These are phyloP conservation scores for Termitomyces sp. DNA, from an alignment of 768 basidiomycete species.

Conservation along the genomic window DNA sequence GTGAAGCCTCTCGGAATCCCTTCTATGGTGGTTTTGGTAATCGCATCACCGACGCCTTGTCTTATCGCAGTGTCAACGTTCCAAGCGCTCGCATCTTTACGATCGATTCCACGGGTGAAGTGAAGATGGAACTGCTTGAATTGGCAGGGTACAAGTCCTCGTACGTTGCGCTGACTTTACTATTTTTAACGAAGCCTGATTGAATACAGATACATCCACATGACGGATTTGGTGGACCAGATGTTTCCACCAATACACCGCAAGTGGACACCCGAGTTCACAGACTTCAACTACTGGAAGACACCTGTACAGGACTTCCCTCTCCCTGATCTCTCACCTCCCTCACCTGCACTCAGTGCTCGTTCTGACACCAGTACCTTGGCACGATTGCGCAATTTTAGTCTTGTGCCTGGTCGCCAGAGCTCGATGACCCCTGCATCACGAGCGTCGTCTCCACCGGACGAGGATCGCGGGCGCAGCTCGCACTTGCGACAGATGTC, in stretches of 20 bases:
- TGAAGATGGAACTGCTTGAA: conserved; percentile 96
- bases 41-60: conserved; percentile 94
- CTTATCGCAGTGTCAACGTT: conserved; percentile 94
- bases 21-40: conserved; percentile 99
- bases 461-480: conserved; percentile 22
- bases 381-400: conserved; percentile 72
- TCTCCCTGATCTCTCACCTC: conserved; percentile 76
- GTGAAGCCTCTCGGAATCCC: conserved; percentile 60
- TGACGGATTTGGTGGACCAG: conserved; percentile 99
- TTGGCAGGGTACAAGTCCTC: conserved; percentile 96
- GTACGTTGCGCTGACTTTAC: conserved; percentile 27
- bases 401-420: conserved; percentile 53
- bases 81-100: conserved; percentile 95
- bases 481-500: conserved; percentile 64
- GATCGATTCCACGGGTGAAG: conserved; percentile 90
- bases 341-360: conserved; percentile 91
- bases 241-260: conserved; percentile 97
- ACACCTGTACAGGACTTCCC: conserved; percentile 69
- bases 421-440: conserved; percentile 9
- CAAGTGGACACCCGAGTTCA: conserved; percentile 85
- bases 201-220: conserved; percentile 79
- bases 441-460: conserved; percentile 26
- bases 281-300: conserved; percentile 98
- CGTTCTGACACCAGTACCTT: conserved; percentile 81
- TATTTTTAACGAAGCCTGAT: not conserved